Base-by-base conservation (phyloP, 345 rosid genomes). In the Gossypium anomalum region DNA sequence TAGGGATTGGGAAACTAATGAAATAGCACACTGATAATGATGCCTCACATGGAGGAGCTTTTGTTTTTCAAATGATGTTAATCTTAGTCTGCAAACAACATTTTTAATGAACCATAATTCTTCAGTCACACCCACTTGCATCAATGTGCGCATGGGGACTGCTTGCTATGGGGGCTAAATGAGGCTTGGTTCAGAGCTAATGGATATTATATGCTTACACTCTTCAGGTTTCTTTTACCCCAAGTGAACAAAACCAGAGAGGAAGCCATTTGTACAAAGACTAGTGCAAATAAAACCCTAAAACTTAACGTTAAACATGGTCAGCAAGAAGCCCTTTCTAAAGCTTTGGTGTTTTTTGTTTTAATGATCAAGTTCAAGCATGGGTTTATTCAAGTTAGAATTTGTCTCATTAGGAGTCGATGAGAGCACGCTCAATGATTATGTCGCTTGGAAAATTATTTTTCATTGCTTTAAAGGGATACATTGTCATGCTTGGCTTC, bases 401-500 rank as follows among this genome's bases (percentile, higher is more conserved):
- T 71, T 59, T 78, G 41, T 34, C 41, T 5, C 41, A 34, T 34
- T 34, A 34, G 41, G 79, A 75, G 79, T 48, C 76, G 52, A 67
- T 56, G 69, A 72, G 76, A 81, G 87, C 90, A 85, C 90, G 90
- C 90, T 81, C 83, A 83, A 83, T 87, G 81, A 85, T 87, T 78
- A 67, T 85, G 90, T 85, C 84, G 57, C 62, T n/a, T 48, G 64
- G 60, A 45, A 67, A 62, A 52, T 38, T 66, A 73, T 67, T 45
- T 66, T 73, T 67, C 73, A 82, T 86, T 82, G 87, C 87, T 86
- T 84, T 48, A 34, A 80, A 81, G 84, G 75, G 59, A 79, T 25
- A 12, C 16, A 59, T 75, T 77, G 44, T 80, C 74, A 76, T 79
- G 82, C 77, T 82, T 78, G 83, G 81, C 78, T 80, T 81, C 80